Conservation (phyloP, 2,329 filamentous ascomycete genomes). For the Botrytis byssoidea region DNA sequence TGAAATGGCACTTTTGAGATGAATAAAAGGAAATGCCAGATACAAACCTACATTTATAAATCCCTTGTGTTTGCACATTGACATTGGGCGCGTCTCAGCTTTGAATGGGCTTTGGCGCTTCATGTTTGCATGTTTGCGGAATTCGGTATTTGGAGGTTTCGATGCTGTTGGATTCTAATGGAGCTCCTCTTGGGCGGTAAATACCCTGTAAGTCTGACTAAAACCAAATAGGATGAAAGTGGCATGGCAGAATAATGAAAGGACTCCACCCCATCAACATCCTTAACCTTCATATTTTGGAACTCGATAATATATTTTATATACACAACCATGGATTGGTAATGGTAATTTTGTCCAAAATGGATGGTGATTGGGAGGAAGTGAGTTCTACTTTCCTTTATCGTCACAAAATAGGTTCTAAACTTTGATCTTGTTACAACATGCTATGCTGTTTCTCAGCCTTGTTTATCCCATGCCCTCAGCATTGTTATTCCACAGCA, state of each 20-base stretch:
- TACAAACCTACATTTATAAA: not conserved
- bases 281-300: conserved; percentile 2
- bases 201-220: not conserved
- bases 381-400: conserved; percentile 43
- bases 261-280: conserved; percentile 7
- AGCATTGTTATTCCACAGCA: conserved; percentile 8
- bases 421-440: not conserved
- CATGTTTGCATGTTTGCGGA: not conserved
- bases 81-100: not conserved
- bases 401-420: not conserved
- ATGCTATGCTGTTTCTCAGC: conserved; percentile 5
- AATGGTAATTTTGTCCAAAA: conserved; percentile 35
- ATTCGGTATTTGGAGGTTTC: not conserved
- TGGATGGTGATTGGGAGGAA: conserved; percentile 70
- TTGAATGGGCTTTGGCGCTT: conserved; percentile 2
- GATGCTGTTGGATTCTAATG: not conserved
- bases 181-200: conserved; percentile 8
- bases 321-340: conserved; percentile 22
- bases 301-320: conserved; percentile 4
- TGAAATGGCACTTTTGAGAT: not conserved
- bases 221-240: conserved; percentile 8
- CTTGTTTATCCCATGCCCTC: conserved; percentile 1
- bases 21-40: not conserved
- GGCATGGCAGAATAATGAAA: conserved; percentile 17
- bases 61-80: not conserved